Conservation (phyloP, 176 grass and related monocot genomes). For the Triticum urartu region DNA sequence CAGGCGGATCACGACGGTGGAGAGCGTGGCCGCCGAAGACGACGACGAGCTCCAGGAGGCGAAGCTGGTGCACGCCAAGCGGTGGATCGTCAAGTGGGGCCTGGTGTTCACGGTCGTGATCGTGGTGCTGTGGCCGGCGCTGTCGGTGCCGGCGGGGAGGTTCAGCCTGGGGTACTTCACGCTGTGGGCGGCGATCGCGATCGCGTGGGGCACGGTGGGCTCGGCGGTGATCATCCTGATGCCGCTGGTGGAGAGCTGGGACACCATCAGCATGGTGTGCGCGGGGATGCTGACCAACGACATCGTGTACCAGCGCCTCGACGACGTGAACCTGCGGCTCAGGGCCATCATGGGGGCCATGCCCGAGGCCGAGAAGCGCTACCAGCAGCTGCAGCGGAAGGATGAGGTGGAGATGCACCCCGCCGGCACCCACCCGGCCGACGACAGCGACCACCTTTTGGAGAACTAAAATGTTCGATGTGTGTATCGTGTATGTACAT, state of each 20-base stretch:
- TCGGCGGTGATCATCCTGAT: constrained; percentile 66
- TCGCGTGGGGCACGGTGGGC: constrained; percentile 58
- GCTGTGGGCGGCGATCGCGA: constrained; percentile 62
- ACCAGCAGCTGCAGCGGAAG: constrained; percentile 27
- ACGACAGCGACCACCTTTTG: background rate
- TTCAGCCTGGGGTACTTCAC: constrained; percentile 76
- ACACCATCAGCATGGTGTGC: constrained; percentile 51
- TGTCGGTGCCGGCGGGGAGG: constrained; percentile 67
- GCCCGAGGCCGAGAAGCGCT: constrained; percentile 50
- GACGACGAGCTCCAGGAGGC: constrained; percentile 57
- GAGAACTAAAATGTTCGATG: background rate
- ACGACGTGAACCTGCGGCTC: constrained; percentile 48
- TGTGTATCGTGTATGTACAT: background rate
- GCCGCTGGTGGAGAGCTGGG: constrained; percentile 65
- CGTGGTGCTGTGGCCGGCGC: constrained; percentile 57
- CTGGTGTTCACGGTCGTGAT: constrained; percentile 60
- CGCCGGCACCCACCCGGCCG: constrained; percentile 14
- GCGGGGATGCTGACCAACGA: constrained; percentile 72
- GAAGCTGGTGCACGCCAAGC: constrained; percentile 52
- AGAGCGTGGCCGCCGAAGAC: constrained; percentile 31
- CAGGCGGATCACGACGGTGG: constrained; percentile 57
- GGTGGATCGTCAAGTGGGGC: constrained; percentile 78
- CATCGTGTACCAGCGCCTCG: constrained; percentile 42
- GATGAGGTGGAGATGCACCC: constrained; percentile 24
- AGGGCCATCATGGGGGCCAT: constrained; percentile 54